A percentile compares a stretch with the other conserved stretches of the same genome.
phyloP scores from a whole-genome alignment of 148 eudicot genomes.

The Arctostaphylos glauca region DNA sequence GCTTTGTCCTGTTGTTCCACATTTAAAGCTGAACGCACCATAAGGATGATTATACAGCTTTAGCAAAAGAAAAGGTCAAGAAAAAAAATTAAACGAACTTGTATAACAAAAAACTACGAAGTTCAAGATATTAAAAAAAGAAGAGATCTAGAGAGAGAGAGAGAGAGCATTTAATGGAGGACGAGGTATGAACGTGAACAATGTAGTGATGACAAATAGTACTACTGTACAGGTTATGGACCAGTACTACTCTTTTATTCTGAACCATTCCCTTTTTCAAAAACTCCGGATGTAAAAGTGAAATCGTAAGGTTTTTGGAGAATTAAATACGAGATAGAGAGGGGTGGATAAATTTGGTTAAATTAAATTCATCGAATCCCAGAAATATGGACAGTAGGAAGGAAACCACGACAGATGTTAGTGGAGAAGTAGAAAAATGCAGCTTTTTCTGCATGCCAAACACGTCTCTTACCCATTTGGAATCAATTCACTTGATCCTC shows the following conservation, averaged over 20 bases:
- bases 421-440: slow-evolving; percentile 10
- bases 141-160: background rate
- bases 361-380: background rate
- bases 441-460: slow-evolving; percentile 37
- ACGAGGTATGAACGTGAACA: background rate
- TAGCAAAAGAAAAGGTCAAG: background rate
- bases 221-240: background rate
- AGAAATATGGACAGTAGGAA: background rate
- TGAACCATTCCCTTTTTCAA: background rate
- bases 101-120: too few relatives aligned
- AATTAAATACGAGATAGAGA: background rate
- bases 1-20: background rate
- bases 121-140: too few relatives aligned
- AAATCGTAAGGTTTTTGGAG: background rate
- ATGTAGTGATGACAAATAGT: background rate
- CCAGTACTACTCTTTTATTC: background rate
- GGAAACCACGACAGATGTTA: slow-evolving; percentile 39
- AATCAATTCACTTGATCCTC: slow-evolving; percentile 1
- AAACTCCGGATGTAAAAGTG: background rate
- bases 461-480: slow-evolving; percentile 38
- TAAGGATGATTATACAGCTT: background rate
- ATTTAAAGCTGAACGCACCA: background rate
- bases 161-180: background rate
- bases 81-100: background rate
- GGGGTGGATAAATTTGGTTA: background rate